These are phyloP conservation scores for Amanita polypyramis DNA, from an alignment of 768 basidiomycete genomes.

Conservation along the genomic window DNA sequence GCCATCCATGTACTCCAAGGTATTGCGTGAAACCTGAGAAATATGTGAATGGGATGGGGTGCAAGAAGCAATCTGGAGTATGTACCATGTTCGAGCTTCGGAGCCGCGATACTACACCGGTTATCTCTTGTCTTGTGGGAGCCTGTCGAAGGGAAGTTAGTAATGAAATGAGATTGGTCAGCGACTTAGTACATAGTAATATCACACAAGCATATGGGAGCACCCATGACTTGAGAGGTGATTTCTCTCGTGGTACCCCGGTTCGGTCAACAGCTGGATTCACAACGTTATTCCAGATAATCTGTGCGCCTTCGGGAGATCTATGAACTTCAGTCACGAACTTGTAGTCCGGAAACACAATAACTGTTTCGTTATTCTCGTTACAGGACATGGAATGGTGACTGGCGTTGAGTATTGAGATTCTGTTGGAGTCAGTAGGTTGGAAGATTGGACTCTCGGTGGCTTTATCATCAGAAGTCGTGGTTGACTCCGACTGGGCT, in stretches of 20 bases:
- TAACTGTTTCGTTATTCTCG: slow-evolving; percentile 58
- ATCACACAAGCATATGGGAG: slow-evolving; percentile 88
- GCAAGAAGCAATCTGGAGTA: slow-evolving; percentile 9
- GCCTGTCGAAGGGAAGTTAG: slow-evolving; percentile 35
- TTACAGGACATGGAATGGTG: slow-evolving; percentile 63
- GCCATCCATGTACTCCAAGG: slow-evolving; percentile 63
- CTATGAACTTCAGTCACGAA: slow-evolving; percentile 65
- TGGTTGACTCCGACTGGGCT: slow-evolving; percentile 18
- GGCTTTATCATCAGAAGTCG: slow-evolving; percentile 18
- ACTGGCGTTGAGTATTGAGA: slow-evolving; percentile 79
- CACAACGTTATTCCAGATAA: slow-evolving; percentile 55
- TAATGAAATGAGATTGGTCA: slow-evolving; percentile 4
- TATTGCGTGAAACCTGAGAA: slow-evolving; percentile 48
- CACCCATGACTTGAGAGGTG: slow-evolving; percentile 56
- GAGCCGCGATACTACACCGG: slow-evolving; percentile 81
- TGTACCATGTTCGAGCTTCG: slow-evolving; percentile 68
- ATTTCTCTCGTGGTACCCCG: slow-evolving; percentile 32
- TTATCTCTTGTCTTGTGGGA: slow-evolving; percentile 93
- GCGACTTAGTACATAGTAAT: slow-evolving; percentile 68
- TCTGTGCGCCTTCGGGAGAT: slow-evolving; percentile 52
- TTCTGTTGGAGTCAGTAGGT: slow-evolving; percentile 39
- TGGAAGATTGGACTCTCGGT: slow-evolving; percentile 34
- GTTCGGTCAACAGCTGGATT: slow-evolving; percentile 45
- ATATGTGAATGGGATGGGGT: slow-evolving; percentile 7
- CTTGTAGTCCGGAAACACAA: slow-evolving; percentile 91